Percentiles rank a stretch among this genome's conserved stretches.
Evolutionary conservation across 2,329 filamentous ascomycete species (phyloP).

Genomic region (Diaporthe amygdali): DNA sequence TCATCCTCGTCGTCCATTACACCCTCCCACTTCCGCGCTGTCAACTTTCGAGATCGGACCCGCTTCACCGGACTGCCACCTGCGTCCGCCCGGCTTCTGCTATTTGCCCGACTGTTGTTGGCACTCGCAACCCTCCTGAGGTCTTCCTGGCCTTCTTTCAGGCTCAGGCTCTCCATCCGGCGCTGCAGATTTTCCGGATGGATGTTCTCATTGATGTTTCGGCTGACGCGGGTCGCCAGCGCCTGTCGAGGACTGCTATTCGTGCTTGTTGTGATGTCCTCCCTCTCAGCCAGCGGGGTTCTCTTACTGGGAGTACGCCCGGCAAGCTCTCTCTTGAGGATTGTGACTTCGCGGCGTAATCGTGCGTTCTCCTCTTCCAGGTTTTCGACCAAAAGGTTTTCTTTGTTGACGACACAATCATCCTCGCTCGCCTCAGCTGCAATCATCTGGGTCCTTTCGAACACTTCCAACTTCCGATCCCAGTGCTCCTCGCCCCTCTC

Average conservation of each 20-base stretch:
- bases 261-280: constrained; percentile 44
- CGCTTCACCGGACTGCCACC: constrained; percentile 56
- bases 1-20: constrained; percentile 43
- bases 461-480: constrained; percentile 77
- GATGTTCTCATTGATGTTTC: constrained; percentile 8
- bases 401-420: constrained; percentile 57
- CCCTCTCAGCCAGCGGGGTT: constrained; percentile 58
- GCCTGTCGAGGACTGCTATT: constrained; percentile 14
- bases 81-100: constrained; percentile 23
- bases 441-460: constrained; percentile 57
- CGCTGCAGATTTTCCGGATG: constrained; percentile 44
- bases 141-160: constrained; percentile 40
- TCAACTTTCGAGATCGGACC: constrained; percentile 49
- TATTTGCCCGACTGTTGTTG: constrained; percentile 31
- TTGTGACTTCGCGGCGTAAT: constrained; percentile 67
- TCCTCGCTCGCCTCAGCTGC: constrained; percentile 51
- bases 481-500: constrained; percentile 84
- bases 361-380: constrained; percentile 75
- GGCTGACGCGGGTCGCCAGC: neutral
- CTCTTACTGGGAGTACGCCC: constrained; percentile 68
- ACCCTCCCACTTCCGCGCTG: constrained; percentile 53
- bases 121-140: constrained; percentile 16
- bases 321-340: constrained; percentile 69
- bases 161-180: constrained; percentile 56
- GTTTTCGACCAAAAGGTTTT: constrained; percentile 66